Percentiles rank a stretch among this genome's conserved stretches.
phyloP scores from a whole-genome alignment of 257 asterid species.

The Nicotiana sylvestris region DNA sequence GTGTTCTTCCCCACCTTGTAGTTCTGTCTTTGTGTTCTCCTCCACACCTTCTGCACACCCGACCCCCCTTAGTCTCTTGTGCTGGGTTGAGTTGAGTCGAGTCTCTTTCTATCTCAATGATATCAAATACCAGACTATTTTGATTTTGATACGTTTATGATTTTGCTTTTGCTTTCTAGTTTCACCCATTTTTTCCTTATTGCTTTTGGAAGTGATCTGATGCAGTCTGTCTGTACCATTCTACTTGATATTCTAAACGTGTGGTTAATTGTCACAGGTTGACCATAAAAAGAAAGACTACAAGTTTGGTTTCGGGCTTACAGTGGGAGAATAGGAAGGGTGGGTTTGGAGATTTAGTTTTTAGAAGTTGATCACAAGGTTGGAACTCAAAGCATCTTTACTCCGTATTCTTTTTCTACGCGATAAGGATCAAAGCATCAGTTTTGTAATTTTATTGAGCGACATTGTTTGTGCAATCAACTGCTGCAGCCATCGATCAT shows the following conservation, averaged over 20 bases:
- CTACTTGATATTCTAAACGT: neutral
- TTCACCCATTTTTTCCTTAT: neutral
- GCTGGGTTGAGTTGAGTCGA: neutral
- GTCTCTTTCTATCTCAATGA: too few species aligned
- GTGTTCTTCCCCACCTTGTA: neutral
- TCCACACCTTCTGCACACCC: neutral
- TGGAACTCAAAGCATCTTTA: conserved; percentile 12
- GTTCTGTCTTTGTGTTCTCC: neutral
- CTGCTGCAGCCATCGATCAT: neutral
- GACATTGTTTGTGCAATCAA: conserved; percentile 2
- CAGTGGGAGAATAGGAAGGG: conserved; percentile 67
- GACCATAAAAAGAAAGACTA: conserved; percentile 84
- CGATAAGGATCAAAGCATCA: conserved; percentile 16
- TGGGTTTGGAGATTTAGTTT: neutral
- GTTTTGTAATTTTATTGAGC: conserved; percentile 22
- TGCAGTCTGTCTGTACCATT: neutral
- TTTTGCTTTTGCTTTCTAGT: neutral
- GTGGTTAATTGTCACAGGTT: conserved; percentile 40
- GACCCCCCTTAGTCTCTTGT: neutral
- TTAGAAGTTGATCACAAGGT: neutral
- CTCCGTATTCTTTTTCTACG: conserved; percentile 10
- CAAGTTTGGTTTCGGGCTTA: conserved; percentile 80
- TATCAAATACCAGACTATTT: neutral
- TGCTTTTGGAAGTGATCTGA: neutral
- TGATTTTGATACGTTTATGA: neutral